Evolutionary conservation across 148 eudicot genomes (phyloP), one percentile per base, ranked within the genome.

Genomic region (Euryodendron excelsum): DNA sequence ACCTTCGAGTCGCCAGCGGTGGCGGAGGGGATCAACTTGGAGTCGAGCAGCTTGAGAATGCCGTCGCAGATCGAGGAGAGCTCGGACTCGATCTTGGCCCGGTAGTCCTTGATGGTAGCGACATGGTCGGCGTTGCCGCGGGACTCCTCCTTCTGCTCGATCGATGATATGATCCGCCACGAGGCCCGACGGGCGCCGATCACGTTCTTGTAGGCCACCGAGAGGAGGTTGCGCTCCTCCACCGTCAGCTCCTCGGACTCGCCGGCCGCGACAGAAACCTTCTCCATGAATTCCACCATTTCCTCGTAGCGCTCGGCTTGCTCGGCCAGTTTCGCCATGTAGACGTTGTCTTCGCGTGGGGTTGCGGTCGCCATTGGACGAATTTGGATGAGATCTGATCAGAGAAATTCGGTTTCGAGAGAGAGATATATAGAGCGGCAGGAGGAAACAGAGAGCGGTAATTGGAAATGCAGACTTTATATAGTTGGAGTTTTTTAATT

Each of bases 131-230:
- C 74, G 67, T 82, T 82, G 59, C 84, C 84, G 30, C 84, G 84
- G 5, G 72, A 62, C 81, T 82, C 84, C 71, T 81, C 80, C 72
- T 79, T 79, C 78, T 79, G 82, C 77, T 79, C 82, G 78, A 79
- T 79, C 27, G 79, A 75, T 4, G 81, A 82, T 18, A 82, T 78
- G 78, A 82, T 82, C 58, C 84, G 74, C 84, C 84, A 82, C 2
- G 84, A 82, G 0, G 84, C 84, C 1, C 84, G 84, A 65, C 84
- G 84, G 18, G 84, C 84, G 69, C 84, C 84, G 74, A 82, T 82
- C 50, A 82, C 84, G 69, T 82, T 82, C 84, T 82, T 82, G 77
- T 81, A 81, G 23, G 84, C 84, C 44, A 81, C 84, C 53, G 84
- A 81, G 55, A 81, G 84, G 64, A 82, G 84, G 78, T 82, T 82